Percentiles rank a stretch among this genome's conserved stretches.
phyloP scores from a whole-genome alignment of 2,329 filamentous ascomycete species.

The Cadophora sp. region DNA sequence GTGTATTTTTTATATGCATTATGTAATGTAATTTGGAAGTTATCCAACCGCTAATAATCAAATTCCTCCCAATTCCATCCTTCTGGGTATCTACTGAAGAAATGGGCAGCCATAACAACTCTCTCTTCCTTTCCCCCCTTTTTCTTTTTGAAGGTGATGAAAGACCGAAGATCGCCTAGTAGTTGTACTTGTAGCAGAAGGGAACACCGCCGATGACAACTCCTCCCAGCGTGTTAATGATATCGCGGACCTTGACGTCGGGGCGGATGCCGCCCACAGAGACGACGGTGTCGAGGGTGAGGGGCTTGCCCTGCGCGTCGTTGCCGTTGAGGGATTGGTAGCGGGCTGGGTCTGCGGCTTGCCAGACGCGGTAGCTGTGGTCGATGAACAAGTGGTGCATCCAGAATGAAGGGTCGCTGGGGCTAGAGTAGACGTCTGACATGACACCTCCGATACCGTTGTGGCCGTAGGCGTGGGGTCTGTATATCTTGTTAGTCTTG shows the following conservation, averaged over 20 bases:
- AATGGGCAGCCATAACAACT: not conserved
- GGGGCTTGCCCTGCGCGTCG: slow-evolving; percentile 15
- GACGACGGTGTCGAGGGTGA: slow-evolving; percentile 27
- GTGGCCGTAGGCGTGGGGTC: slow-evolving; percentile 29
- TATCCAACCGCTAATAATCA: slow-evolving; percentile 13
- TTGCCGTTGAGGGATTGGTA: slow-evolving; percentile 24
- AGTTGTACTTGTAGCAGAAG: slow-evolving; percentile 30
- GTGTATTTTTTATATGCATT: not conserved
- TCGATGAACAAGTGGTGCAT: slow-evolving; percentile 31
- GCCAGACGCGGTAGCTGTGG: slow-evolving; percentile 30
- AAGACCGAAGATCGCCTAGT: slow-evolving; percentile 26
- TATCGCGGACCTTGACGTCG: slow-evolving; percentile 24
- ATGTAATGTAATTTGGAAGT: not conserved
- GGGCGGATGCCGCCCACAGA: slow-evolving; percentile 24
- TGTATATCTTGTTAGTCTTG: slow-evolving; percentile 8
- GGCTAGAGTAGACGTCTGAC: slow-evolving; percentile 24
- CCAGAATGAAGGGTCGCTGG: slow-evolving; percentile 27
- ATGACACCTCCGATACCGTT: slow-evolving; percentile 30
- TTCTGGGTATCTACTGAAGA: slow-evolving; percentile 2
- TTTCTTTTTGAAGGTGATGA: slow-evolving; percentile 8
- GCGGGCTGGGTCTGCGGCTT: slow-evolving; percentile 22
- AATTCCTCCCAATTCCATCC: not conserved
- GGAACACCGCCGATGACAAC: slow-evolving; percentile 16
- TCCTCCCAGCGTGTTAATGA: slow-evolving; percentile 28
- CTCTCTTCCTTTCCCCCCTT: not conserved